These are phyloP conservation scores for Polyporus tsugae DNA, from an alignment of 1,284 basidiomycete genomes.

Conservation along the genomic window DNA sequence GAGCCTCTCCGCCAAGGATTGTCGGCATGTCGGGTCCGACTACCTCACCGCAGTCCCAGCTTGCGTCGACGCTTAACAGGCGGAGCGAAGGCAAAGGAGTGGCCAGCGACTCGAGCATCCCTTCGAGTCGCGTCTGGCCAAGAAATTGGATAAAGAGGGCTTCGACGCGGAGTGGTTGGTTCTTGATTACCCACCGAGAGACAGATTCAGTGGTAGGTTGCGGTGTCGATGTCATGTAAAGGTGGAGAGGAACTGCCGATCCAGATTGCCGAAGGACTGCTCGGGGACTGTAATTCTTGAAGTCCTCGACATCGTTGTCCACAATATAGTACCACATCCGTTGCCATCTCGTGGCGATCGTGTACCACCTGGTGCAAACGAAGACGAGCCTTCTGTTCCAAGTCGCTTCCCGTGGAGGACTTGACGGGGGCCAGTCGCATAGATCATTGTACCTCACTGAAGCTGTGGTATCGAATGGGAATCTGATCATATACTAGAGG, in stretches of 20 bases:
- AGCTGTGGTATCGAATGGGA: not conserved
- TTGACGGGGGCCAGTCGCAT: not conserved
- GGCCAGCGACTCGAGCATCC: not conserved
- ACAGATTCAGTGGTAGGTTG: not conserved
- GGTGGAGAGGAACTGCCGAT: not conserved
- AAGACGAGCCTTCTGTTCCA: not conserved
- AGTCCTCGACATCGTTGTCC: not conserved
- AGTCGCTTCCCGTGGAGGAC: not conserved
- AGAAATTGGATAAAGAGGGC: not conserved
- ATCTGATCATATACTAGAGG: too few relatives aligned
- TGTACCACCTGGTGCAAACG: constrained; percentile 1
- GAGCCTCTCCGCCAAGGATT: not conserved
- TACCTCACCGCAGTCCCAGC: too few relatives aligned
- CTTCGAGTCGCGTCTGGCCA: not conserved
- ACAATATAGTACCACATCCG: constrained; percentile 1
- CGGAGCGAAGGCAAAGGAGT: not conserved
- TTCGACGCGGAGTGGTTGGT: not conserved
- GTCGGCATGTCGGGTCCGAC: not conserved
- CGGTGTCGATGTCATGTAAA: not conserved
- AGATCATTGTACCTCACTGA: not conserved
- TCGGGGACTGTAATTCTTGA: not conserved
- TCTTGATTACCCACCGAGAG: not conserved
- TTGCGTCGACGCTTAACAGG: not conserved
- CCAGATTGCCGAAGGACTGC: not conserved
- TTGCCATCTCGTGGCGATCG: not conserved